These are phyloP conservation scores for Firmiana major DNA, from an alignment of 345 rosid species.

Conservation along the genomic window DNA sequence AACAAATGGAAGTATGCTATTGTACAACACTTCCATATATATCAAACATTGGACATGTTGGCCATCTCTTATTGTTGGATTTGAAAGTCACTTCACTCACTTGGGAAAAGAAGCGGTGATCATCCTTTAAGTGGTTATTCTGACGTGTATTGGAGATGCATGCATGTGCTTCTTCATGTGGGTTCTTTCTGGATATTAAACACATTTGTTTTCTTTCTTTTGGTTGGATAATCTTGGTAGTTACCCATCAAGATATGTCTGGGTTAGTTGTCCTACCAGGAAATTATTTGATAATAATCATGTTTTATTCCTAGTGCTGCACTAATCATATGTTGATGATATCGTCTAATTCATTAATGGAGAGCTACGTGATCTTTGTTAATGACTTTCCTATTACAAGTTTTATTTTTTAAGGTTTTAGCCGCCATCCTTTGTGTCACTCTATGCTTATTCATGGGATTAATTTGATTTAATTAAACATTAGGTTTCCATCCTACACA, in stretches of 20 bases:
- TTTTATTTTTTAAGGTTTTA: neutral
- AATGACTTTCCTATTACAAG: neutral
- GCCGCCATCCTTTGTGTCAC: neutral
- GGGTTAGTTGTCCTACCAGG: neutral
- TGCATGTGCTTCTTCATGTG: slow-evolving; percentile 13
- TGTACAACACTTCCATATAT: too few species aligned
- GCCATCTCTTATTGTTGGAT: neutral
- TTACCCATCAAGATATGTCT: too few species aligned
- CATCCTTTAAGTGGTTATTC: neutral
- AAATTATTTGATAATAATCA: neutral
- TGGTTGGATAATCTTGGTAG: too few species aligned
- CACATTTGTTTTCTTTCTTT: too few species aligned
- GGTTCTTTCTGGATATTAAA: neutral
- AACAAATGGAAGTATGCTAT: too few species aligned
- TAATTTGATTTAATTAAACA: neutral
- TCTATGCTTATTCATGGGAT: neutral
- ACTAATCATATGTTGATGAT: neutral
- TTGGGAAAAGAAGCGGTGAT: neutral
- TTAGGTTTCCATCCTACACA: neutral
- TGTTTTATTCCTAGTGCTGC: neutral
- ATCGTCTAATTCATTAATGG: neutral
- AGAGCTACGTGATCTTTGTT: neutral
- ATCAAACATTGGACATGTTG: neutral
- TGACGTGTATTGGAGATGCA: slow-evolving; percentile 1
- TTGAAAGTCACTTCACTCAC: neutral